Evolutionary conservation across 1,284 basidiomycete species (phyloP), one percentile per base, ranked within the genome.

Genomic region (Phellopilus nigrolimitatus): DNA sequence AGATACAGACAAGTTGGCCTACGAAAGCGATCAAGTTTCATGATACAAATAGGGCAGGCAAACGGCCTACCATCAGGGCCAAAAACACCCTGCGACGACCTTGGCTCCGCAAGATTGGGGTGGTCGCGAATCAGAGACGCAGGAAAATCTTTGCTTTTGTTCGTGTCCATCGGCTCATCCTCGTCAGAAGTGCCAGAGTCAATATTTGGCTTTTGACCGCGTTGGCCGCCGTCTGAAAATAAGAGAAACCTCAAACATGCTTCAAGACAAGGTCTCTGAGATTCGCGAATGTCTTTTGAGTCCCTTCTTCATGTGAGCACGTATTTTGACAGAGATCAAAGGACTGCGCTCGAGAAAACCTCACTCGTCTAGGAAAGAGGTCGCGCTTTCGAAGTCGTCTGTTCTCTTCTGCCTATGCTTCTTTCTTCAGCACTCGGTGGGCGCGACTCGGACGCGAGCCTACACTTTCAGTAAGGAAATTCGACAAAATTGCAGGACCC

Each of bases 1-100:
- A 93, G 69, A 95, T 93, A 62, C 84, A 90, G 0, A 94, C 79
- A 1, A 95, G 71, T 68, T 92, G 82, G 42, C 91, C 91, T 92
- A 55, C 9, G 50, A 3, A 37, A 33, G n/a, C 34, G 19, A 4
- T 22, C 31, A 56, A 31, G 30, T 8, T 27, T 25, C 43, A 59
- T 21, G 44, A 12, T 3, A 10, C n/a, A 17, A 37, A 36, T 12
- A 25, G 31, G 53, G 30, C 25, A 25, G 41, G 57, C 68, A 48
- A n/a, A n/a, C n/a, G n/a, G n/a, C n/a, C n/a, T 53, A 91, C 91
- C 92, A 58, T 91, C 90, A 0, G 89, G 88, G 0, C 91, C 88
- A 68, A 95, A 95, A 0, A 83, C 75, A 2, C 87, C 90, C 61
- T 91, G 88, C 1, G 85, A 88, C 1, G 87, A 85, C 53, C 51